phyloP scores from a whole-genome alignment of 169 alveolate genomes.

The Fabrea salina region DNA sequence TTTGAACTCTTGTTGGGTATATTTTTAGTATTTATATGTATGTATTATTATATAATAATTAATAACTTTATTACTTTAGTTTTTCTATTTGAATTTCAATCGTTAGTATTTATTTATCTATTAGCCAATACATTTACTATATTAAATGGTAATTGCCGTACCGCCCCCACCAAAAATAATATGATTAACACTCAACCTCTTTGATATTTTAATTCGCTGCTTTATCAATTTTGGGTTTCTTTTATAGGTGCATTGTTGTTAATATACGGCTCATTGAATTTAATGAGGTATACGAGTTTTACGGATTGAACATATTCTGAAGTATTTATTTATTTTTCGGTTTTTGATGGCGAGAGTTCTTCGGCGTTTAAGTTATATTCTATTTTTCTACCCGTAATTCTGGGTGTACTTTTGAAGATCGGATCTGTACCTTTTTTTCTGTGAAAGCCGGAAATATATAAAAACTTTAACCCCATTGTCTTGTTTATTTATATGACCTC shows the following conservation, averaged over 20 bases:
- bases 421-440: constrained; percentile 13
- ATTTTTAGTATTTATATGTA: neutral
- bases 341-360: neutral
- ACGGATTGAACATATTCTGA: neutral
- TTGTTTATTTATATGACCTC: neutral
- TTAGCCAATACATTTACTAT: neutral
- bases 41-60: neutral
- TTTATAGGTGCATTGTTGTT: neutral
- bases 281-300: neutral
- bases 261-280: neutral
- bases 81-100: constrained; percentile 16
- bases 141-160: neutral
- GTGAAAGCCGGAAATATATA: constrained; percentile 16
- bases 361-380: neutral
- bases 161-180: neutral
- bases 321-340: neutral
- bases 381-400: neutral
- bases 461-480: neutral
- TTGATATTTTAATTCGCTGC: neutral
- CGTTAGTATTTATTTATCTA: constrained; percentile 10
- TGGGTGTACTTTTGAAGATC: neutral
- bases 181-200: neutral
- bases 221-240: constrained; percentile 8
- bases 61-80: neutral
- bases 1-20: neutral